phyloP scores from a whole-genome alignment of 352 stramenopile species.

The Chrysophaeum taylorii region DNA sequence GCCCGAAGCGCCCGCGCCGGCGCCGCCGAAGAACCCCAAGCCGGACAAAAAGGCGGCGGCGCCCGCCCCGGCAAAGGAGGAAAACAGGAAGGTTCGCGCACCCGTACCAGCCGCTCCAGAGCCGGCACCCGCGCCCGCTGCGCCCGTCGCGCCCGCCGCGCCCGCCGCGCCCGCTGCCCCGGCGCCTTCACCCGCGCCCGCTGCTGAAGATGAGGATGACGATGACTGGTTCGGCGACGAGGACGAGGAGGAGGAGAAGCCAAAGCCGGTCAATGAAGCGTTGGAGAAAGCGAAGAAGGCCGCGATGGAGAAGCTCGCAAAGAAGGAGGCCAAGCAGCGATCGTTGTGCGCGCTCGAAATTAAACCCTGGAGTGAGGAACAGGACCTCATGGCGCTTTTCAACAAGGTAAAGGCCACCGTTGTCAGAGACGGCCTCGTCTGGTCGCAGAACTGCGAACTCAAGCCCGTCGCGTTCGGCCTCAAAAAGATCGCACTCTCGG shows the following conservation, averaged over 20 bases:
- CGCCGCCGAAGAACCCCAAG: slow-evolving; percentile 26
- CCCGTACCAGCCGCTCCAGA: no score
- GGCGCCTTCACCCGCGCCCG: not conserved
- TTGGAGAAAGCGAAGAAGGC: slow-evolving; percentile 29
- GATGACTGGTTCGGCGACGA: slow-evolving; percentile 14
- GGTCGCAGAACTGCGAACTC: slow-evolving; percentile 33
- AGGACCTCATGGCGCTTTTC: slow-evolving; percentile 34
- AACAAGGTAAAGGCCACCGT: slow-evolving; percentile 34
- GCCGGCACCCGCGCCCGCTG: not conserved
- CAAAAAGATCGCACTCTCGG: slow-evolving; percentile 35
- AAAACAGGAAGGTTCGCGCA: no score
- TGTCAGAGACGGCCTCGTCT: slow-evolving; percentile 29
- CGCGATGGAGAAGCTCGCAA: slow-evolving; percentile 26
- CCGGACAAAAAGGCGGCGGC: slow-evolving; percentile 27
- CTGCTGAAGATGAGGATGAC: not conserved
- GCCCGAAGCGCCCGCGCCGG: slow-evolving; percentile 3
- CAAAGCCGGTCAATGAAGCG: not conserved
- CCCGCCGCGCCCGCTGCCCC: not conserved
- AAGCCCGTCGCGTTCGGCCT: slow-evolving; percentile 34
- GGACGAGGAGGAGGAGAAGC: slow-evolving; percentile 21
- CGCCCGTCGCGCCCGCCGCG: not conserved
- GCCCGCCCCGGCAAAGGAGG: slow-evolving; percentile 12
- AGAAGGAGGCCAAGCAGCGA: slow-evolving; percentile 34
- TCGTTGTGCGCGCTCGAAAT: slow-evolving; percentile 35
- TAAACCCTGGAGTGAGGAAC: slow-evolving; percentile 35